Conservation (phyloP, 176 grass and related monocot genomes). For the Calamus simplicifolius region DNA sequence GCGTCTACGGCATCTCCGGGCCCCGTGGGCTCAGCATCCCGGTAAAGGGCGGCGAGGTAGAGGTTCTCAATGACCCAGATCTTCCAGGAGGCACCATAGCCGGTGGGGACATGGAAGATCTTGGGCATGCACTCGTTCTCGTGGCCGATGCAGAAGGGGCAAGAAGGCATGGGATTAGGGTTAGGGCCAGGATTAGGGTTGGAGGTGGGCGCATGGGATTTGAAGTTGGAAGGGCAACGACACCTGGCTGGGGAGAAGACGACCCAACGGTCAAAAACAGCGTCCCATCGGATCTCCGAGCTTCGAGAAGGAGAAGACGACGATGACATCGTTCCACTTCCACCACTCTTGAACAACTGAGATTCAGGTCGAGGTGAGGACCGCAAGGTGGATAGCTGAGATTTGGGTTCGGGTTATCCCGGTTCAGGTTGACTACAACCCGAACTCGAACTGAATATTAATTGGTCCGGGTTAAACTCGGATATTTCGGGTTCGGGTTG, state of each 20-base stretch:
- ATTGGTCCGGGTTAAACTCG: too few species aligned
- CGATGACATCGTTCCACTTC: slow-evolving; percentile 7
- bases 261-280: slow-evolving; percentile 76
- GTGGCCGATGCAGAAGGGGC: slow-evolving; percentile 88
- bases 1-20: not conserved
- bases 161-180: slow-evolving; percentile 28
- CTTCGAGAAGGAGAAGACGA: slow-evolving; percentile 29
- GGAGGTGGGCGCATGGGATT: slow-evolving; percentile 33
- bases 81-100: slow-evolving; percentile 37
- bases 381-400: too few species aligned
- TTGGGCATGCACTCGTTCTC: slow-evolving; percentile 81
- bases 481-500: too few species aligned
- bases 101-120: slow-evolving; percentile 63
- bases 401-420: too few species aligned
- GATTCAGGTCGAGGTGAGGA: too few species aligned
- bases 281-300: slow-evolving; percentile 55
- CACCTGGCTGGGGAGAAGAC: slow-evolving; percentile 69
- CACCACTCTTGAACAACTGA: too few species aligned
- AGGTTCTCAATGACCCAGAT: slow-evolving; percentile 96
- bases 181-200: slow-evolving; percentile 23
- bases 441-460: too few species aligned
- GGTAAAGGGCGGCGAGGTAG: slow-evolving; percentile 66
- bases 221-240: slow-evolving; percentile 91
- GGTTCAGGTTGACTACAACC: too few species aligned
- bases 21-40: slow-evolving; percentile 37